Base-by-base conservation (phyloP, 257 asterid species). In the Gardenia jasminoides region DNA sequence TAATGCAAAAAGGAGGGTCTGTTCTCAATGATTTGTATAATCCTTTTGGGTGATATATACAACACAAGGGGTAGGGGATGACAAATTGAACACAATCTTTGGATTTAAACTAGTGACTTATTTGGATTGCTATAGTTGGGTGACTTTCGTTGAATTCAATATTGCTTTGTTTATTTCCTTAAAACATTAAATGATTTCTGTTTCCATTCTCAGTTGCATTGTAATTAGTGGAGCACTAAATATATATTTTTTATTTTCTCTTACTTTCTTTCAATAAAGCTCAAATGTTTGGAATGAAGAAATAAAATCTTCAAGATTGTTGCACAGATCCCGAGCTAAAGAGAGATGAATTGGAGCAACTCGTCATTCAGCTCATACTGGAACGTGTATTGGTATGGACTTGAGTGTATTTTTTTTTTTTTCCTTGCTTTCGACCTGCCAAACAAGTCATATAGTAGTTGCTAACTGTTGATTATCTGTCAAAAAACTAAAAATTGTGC, bases 311-410 rank as follows among this genome's bases (percentile, higher is more conserved):
- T 62, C n/a, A 58, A 76, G 84, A 73, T 52, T 82, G 83, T 79
- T 70, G 26, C 78, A 64, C 87, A 95, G 99, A 86, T 78, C 93
- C 86, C 47, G 92, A 87, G 84, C 86, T 95, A 71, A 93, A 91
- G 84, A 93, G 82, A 83, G 97, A 95, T 85, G 94, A 92, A 78
- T 43, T 91, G 77, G 99, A 93, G 79, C 94, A 87, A 78, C 94
- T 93, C 73, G 83, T 93, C 69, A 88, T 93, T 79, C 94, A 88
- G 84, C 97, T 95, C 73, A 86, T 91, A 78, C 85, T 93, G 85
- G 97, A 93, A 72, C 91, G 81, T 46, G 89, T 93, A 78, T 79
- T 95, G 95, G 99, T 95, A 87, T 75, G 94, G 39, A 71, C 72
- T 79, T 30, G 13, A 41, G 33, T 10, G 56, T 62, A 69, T 52